Conservation (phyloP, 176 grass and related monocot genomes). For the Musa itinerans region DNA sequence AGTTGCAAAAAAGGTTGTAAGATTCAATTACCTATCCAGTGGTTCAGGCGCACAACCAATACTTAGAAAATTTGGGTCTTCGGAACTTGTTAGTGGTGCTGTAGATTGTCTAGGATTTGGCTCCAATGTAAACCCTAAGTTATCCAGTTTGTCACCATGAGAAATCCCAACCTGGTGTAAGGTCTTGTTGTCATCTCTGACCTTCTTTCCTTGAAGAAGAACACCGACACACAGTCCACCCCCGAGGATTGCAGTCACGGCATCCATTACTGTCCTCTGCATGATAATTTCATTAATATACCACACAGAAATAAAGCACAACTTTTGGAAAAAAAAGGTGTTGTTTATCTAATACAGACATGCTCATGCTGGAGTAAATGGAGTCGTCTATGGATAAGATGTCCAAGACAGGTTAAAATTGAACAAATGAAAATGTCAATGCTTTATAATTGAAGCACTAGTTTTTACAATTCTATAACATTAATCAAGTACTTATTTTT, state of each 20-base stretch:
- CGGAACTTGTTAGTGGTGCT: constrained; percentile 7
- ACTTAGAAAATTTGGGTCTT: constrained; percentile 31
- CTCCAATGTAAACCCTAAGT: constrained; percentile 54
- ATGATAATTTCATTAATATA: constrained; percentile 7
- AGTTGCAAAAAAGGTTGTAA: not conserved
- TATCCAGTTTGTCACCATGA: constrained; percentile 44
- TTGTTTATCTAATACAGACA: no score
- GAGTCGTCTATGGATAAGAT: no score
- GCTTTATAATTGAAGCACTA: no score
- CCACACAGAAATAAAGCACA: no score
- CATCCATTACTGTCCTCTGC: constrained; percentile 67
- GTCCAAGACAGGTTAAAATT: no score
- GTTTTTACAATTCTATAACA: no score
- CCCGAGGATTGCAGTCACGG: constrained; percentile 53
- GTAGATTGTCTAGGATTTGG: constrained; percentile 32
- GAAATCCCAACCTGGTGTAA: constrained; percentile 66
- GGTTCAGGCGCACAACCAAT: constrained; percentile 29
- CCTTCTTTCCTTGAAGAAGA: constrained; percentile 66
- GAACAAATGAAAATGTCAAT: no score
- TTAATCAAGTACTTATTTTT: no score
- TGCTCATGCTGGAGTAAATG: no score
- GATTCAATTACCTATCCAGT: constrained; percentile 31
- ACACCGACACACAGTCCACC: constrained; percentile 48
- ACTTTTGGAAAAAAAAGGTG: no score
- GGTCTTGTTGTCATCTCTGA: constrained; percentile 63